A percentile compares a stretch with the other conserved stretches of the same genome.
Evolutionary conservation across 495 filamentous ascomycete species (phyloP).

Genomic region (Monascus purpureus): DNA sequence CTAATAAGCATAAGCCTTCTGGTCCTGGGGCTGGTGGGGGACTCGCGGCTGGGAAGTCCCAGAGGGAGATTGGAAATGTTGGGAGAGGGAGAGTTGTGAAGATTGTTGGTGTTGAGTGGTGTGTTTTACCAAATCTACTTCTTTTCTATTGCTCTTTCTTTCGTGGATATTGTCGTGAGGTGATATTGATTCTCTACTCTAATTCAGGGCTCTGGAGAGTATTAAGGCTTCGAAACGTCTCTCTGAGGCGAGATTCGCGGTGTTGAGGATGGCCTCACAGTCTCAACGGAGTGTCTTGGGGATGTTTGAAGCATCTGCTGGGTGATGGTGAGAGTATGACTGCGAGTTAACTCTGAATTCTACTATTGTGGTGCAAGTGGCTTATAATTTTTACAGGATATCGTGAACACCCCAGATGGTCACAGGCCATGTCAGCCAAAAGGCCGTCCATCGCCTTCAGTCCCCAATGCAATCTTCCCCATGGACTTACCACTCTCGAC

Average conservation of each 20-base stretch:
- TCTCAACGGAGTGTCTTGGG: constrained; percentile 49
- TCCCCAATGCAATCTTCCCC: not conserved
- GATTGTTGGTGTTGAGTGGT: constrained; percentile 79
- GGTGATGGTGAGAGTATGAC: too few relatives aligned
- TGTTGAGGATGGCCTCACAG: constrained; percentile 41
- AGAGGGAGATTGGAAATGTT: constrained; percentile 61
- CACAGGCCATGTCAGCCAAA: too few relatives aligned
- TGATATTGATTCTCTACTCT: constrained; percentile 4
- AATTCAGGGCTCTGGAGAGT: constrained; percentile 58
- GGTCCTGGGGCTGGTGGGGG: constrained; percentile 56
- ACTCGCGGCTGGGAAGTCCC: constrained; percentile 64
- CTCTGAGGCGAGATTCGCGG: constrained; percentile 56
- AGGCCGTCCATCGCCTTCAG: constrained; percentile 1
- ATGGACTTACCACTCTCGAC: not conserved
- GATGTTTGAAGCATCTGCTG: constrained; percentile 35
- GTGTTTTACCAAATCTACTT: too few relatives aligned
- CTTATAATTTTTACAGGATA: too few relatives aligned
- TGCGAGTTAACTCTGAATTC: too few relatives aligned
- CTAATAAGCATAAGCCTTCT: constrained; percentile 19
- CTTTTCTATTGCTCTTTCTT: too few relatives aligned
- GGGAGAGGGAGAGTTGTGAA: constrained; percentile 49
- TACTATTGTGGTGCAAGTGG: too few relatives aligned
- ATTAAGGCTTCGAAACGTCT: constrained; percentile 60
- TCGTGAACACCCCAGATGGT: too few relatives aligned
- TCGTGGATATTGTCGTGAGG: constrained; percentile 2